Conservation (phyloP, 2,329 filamentous ascomycete species). For the Colletotrichum sp. region DNA sequence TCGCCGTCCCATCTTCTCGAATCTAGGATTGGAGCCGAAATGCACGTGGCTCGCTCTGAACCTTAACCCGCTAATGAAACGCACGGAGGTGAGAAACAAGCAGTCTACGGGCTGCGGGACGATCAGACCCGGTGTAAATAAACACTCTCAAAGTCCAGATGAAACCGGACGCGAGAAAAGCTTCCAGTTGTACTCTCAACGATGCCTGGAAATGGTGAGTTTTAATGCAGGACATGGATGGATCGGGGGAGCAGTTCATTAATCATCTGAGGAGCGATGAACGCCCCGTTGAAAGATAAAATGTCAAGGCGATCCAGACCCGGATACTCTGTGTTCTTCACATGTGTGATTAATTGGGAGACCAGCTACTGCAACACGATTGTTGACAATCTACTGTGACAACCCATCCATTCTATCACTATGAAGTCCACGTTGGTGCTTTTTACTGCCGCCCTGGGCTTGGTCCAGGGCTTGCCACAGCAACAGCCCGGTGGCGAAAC, state of each 20-base stretch:
- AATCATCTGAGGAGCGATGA: neutral
- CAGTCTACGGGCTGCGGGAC: neutral
- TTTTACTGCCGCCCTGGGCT: neutral
- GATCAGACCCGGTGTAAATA: neutral
- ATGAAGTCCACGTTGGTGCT: neutral
- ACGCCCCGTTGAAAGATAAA: neutral
- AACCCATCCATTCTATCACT: rapidly evolving
- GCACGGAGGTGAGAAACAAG: neutral
- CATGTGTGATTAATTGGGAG: rapidly evolving
- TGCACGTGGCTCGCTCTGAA: neutral
- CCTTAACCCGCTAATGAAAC: neutral
- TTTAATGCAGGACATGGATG: neutral
- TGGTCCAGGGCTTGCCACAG: neutral
- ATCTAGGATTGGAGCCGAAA: neutral
- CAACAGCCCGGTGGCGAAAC: conserved; percentile 3
- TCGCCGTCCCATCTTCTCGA: neutral
- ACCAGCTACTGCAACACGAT: rapidly evolving
- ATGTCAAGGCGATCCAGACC: neutral
- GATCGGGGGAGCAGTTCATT: neutral
- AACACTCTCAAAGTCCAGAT: neutral
- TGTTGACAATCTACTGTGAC: rapidly evolving
- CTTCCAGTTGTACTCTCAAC: neutral
- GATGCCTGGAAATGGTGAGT: neutral
- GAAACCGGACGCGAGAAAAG: neutral
- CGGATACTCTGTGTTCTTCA: too few relatives aligned